Conservation (phyloP, 805 yeast species). For the Lipomyces mesembrius region DNA sequence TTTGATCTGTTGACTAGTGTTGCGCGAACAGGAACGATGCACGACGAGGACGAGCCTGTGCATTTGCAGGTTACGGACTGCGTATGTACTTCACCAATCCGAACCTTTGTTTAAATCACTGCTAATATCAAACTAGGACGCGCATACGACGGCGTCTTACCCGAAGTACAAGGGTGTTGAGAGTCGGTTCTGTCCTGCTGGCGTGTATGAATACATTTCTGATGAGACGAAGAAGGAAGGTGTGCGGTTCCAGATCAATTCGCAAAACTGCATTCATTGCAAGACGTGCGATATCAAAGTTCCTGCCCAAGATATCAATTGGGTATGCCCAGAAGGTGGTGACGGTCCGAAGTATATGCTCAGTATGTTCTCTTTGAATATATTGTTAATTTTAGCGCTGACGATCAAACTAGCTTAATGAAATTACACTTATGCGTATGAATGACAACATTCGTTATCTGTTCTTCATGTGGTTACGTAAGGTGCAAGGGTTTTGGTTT, state of each 20-base stretch:
- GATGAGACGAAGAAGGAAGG: constrained; percentile 63
- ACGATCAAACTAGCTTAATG: too few relatives aligned
- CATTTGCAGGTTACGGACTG: constrained; percentile 65
- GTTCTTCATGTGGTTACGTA: too few relatives aligned
- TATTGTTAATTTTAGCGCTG: too few relatives aligned
- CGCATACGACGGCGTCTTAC: constrained; percentile 71
- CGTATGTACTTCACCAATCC: constrained; percentile 11
- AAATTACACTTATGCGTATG: too few relatives aligned
- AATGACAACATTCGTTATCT: too few relatives aligned
- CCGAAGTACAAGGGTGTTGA: constrained; percentile 87
- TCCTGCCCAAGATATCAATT: constrained; percentile 89
- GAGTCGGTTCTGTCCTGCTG: constrained; percentile 95
- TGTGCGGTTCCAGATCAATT: constrained; percentile 87
- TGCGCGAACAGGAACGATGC: constrained; percentile 93
- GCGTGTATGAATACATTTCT: constrained; percentile 91
- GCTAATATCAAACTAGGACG: constrained; percentile 42
- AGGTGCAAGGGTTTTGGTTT: too few relatives aligned
- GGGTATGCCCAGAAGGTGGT: constrained; percentile 99
- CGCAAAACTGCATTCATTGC: constrained; percentile 98
- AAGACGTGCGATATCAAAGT: constrained; percentile 93
- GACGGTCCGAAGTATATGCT: constrained; percentile 87
- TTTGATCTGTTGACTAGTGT: constrained; percentile 95
- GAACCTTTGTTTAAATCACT: neutral
- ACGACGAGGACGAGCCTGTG: constrained; percentile 90
- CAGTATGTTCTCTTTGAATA: constrained; percentile 4